Base-by-base conservation (phyloP, 208 protist genomes). In the Trypanosoma mega region DNA sequence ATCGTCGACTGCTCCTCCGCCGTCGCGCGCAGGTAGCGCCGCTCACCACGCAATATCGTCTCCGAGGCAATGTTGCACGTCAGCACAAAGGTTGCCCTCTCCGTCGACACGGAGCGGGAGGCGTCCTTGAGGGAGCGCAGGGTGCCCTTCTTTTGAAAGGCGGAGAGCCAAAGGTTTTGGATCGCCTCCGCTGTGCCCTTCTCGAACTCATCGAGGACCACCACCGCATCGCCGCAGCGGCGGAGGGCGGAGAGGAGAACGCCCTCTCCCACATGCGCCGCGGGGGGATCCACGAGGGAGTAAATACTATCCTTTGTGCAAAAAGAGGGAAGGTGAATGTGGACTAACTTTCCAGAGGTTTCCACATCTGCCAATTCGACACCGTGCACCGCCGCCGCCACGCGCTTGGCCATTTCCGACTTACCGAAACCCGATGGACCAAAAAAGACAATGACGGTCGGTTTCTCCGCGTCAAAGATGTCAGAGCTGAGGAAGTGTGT, bases 181-280 rank as follows among this genome's bases (percentile, higher is more conserved):
- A 94, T 80, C 0, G 88, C 75, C 21, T 89, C 80, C 2, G 82
- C 81, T 9, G 85, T 82, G 54, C 80, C 76, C 67, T 94, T 94
- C 56, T 94, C 88, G 39, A 94, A 92, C 51, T 94, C 88, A 60
- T 94, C 88, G 44, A 94, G 78, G 34, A 94, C 82, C 0, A 94
- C 82, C 21, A 94, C 82, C 0, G 88, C 84, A 48, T 92, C 80
- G 5, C 65, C 53, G 55, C 86, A 65, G 26, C 70, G 60, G 30
- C 78, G 67, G 31, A 94, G 63, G 4, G 85, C 84, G n/a, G 82
- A 87, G 50, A 94, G 76, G 30, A 94, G 58, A 30, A 92, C 78
- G 36, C 88, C 88, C 52, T 87, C 82, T 6, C 88, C 88, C 12
- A 92, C 80, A 57, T 92, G 84, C 0, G 85, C 88, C 1, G 85